These are phyloP conservation scores for Cystobasidium onofrii DNA, from an alignment of 768 basidiomycete genomes.

Conservation along the genomic window DNA sequence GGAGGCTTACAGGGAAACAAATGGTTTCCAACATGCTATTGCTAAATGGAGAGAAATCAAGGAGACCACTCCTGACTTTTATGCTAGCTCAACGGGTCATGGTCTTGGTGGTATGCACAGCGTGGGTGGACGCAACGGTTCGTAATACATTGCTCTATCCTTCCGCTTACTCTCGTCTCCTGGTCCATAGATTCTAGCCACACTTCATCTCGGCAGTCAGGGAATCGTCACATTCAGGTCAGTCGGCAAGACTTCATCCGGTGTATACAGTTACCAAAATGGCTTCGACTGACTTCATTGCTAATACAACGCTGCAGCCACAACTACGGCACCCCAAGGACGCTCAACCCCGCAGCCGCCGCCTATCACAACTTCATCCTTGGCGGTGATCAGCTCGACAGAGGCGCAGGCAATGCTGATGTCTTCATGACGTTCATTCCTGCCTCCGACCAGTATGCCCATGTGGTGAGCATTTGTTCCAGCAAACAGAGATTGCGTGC, in stretches of 20 bases:
- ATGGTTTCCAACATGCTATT: neutral
- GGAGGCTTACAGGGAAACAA: constrained; percentile 26
- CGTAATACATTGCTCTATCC: neutral
- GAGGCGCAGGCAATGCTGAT: neutral
- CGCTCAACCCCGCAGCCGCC: neutral
- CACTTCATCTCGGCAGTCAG: neutral
- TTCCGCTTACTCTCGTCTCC: neutral
- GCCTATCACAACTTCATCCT: constrained; percentile 1
- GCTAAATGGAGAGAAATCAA: constrained; percentile 12
- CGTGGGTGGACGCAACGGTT: neutral
- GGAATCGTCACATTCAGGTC: neutral
- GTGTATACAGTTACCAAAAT: neutral
- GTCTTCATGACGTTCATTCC: neutral
- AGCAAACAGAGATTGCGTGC: no score
- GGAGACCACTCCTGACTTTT: neutral
- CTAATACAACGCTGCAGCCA: neutral
- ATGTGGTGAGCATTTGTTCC: neutral
- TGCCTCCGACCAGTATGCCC: neutral
- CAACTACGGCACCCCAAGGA: neutral
- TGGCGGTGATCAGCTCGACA: neutral
- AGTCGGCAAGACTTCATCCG: neutral
- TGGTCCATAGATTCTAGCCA: neutral
- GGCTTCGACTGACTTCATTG: no score
- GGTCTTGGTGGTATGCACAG: constrained; percentile 26
- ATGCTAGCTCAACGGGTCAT: constrained; percentile 16